These are phyloP conservation scores for Mycena epipterygia DNA, from an alignment of 768 basidiomycete species.

Conservation along the genomic window DNA sequence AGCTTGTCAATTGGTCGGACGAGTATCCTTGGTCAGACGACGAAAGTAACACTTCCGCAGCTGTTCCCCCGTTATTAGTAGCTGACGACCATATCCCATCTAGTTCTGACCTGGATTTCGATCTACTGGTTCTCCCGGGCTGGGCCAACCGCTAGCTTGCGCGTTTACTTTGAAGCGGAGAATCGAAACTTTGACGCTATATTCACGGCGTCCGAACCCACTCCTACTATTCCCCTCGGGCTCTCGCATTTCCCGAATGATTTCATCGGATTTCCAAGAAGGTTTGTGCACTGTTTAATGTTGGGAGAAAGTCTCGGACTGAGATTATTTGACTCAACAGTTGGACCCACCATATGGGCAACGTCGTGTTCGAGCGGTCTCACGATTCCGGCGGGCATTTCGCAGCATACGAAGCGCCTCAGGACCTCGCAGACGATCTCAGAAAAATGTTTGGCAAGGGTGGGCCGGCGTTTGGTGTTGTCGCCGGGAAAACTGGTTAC, in stretches of 20 bases:
- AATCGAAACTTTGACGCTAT: background rate
- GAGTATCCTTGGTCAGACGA: conserved; percentile 18
- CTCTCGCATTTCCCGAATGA: conserved; percentile 6
- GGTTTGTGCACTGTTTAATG: background rate
- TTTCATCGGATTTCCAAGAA: background rate
- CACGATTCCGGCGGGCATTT: conserved; percentile 18
- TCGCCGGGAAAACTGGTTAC: background rate
- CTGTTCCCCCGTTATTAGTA: background rate
- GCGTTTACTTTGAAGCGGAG: conserved; percentile 15
- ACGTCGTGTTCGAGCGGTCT: conserved; percentile 8
- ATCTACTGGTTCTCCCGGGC: conserved; percentile 24
- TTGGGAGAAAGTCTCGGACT: background rate
- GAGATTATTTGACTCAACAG: background rate
- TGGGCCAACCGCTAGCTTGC: background rate
- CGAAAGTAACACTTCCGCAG: background rate
- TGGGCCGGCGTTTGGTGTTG: conserved; percentile 7
- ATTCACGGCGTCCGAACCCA: background rate
- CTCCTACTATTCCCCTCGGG: background rate
- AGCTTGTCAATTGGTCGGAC: conserved; percentile 11
- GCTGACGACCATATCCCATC: background rate
- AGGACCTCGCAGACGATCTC: background rate
- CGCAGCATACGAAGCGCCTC: conserved; percentile 7
- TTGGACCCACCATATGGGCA: background rate
- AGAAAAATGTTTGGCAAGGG: conserved; percentile 11
- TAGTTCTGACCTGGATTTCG: conserved; percentile 21